Evolutionary conservation across 352 stramenopile species (phyloP).

Genomic region (Globisporangium nodosum): DNA sequence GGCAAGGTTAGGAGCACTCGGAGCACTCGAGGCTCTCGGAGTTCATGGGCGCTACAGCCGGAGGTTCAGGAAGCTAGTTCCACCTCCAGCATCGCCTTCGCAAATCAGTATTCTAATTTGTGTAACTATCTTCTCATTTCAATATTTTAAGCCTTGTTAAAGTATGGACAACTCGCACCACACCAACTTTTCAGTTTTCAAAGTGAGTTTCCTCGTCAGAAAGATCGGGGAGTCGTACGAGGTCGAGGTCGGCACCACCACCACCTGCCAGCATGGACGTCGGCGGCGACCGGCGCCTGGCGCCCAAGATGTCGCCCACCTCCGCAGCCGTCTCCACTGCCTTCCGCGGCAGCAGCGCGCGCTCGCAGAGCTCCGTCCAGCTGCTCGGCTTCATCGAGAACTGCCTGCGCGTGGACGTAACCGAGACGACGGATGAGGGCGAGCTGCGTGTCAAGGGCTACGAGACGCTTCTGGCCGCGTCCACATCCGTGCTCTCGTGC

Average conservation of each 20-base stretch:
- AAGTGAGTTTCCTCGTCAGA: too few relatives aligned
- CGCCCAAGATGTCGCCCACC: slow-evolving; percentile 7
- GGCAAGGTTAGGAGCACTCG: too few relatives aligned
- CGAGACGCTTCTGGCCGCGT: slow-evolving; percentile 64
- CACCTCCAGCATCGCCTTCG: too few relatives aligned
- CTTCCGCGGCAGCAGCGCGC: slow-evolving; percentile 23
- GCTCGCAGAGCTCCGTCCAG: slow-evolving; percentile 80
- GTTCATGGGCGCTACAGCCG: too few relatives aligned
- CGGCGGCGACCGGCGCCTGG: background rate
- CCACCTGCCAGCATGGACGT: background rate
- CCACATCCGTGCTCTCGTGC: slow-evolving; percentile 67
- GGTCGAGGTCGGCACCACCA: background rate
- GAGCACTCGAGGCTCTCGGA: too few relatives aligned
- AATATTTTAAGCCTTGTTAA: background rate
- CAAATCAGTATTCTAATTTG: background rate
- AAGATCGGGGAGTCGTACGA: too few relatives aligned
- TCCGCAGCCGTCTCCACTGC: slow-evolving; percentile 11
- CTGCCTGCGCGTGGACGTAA: slow-evolving; percentile 29
- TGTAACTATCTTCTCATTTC: background rate
- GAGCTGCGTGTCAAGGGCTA: slow-evolving; percentile 71
- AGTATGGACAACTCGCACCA: background rate
- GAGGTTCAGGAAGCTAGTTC: too few relatives aligned
- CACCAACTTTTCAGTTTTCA: background rate
- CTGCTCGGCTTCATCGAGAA: slow-evolving; percentile 79
- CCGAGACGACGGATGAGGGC: slow-evolving; percentile 54